These are phyloP conservation scores for Davidsoniella virescens DNA, from an alignment of 2,329 filamentous ascomycete genomes.

Conservation along the genomic window DNA sequence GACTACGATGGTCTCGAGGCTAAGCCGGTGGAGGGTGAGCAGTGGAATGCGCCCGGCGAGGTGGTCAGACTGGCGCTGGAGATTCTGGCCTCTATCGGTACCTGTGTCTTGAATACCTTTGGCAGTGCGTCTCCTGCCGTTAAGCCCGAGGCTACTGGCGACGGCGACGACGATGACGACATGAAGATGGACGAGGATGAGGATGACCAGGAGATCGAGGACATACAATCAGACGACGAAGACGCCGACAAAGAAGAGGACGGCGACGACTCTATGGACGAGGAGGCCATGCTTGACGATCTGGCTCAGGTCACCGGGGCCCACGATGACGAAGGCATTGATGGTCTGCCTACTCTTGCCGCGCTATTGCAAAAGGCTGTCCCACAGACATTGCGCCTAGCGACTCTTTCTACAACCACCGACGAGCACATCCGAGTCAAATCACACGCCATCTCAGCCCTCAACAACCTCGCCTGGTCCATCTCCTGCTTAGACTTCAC, in stretches of 20 bases:
- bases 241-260: constrained; percentile 24
- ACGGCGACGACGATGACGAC: constrained; percentile 21
- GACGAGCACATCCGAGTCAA: constrained; percentile 31
- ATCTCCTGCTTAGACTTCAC: constrained; percentile 44
- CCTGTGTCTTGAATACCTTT: constrained; percentile 35
- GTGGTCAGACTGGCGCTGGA: constrained; percentile 41
- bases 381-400: constrained; percentile 33
- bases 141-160: constrained; percentile 16
- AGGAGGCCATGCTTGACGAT: constrained; percentile 43
- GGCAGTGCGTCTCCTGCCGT: constrained; percentile 15
- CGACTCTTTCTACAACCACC: constrained; percentile 24
- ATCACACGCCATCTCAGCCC: constrained; percentile 37
- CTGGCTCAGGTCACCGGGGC: constrained; percentile 46
- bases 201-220: constrained; percentile 19
- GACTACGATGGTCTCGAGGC: constrained; percentile 13
- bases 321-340: constrained; percentile 23
- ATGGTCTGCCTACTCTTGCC: constrained; percentile 38
- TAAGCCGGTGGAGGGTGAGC: constrained; percentile 9
- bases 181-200: constrained; percentile 20
- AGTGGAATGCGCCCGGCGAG: constrained; percentile 27
- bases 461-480: constrained; percentile 55
- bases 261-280: constrained; percentile 36
- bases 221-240: constrained; percentile 16
- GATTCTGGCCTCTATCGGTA: constrained; percentile 48
- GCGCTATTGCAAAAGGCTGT: constrained; percentile 29